Evolutionary conservation across 495 filamentous ascomycete species (phyloP).

Genomic region (Amniculicola lignicola): DNA sequence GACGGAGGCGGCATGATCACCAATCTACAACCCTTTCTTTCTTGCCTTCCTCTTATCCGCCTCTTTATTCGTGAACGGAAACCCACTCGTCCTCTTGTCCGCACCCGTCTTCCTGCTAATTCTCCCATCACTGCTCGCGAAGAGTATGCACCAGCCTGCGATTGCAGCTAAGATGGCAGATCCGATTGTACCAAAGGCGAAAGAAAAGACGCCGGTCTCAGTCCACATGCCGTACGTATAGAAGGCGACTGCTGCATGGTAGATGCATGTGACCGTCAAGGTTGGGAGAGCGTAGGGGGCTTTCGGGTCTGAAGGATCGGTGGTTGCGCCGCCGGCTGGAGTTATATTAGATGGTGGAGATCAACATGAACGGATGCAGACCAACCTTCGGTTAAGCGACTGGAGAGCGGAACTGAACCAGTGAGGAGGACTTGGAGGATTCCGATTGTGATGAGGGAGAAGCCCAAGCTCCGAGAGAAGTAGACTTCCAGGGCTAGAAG

Average conservation of each 20-base stretch:
- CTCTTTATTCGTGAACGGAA: slow-evolving; percentile 76
- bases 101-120: slow-evolving; percentile 70
- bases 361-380: neutral
- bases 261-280: slow-evolving; percentile 60
- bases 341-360: no score
- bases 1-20: no score
- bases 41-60: slow-evolving; percentile 57
- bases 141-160: slow-evolving; percentile 73
- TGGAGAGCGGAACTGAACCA: slow-evolving; percentile 69
- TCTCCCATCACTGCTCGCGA: slow-evolving; percentile 60
- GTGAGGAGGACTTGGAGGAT: slow-evolving; percentile 65
- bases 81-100: slow-evolving; percentile 75
- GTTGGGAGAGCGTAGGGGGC: slow-evolving; percentile 69
- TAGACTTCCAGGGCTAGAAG: slow-evolving; percentile 64
- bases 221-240: slow-evolving; percentile 66
- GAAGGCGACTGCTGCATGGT: slow-evolving; percentile 61
- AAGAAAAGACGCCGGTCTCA: slow-evolving; percentile 51
- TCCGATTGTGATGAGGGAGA: slow-evolving; percentile 64
- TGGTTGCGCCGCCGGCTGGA: slow-evolving; percentile 31
- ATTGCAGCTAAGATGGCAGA: slow-evolving; percentile 55
- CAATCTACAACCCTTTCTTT: slow-evolving; percentile 42
- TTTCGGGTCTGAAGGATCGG: slow-evolving; percentile 50
- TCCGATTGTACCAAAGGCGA: slow-evolving; percentile 53
- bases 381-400: slow-evolving; percentile 44
- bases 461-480: slow-evolving; percentile 65